phyloP scores from a whole-genome alignment of 2,329 filamentous ascomycete species.

The Nannizziopsis barbatae region DNA sequence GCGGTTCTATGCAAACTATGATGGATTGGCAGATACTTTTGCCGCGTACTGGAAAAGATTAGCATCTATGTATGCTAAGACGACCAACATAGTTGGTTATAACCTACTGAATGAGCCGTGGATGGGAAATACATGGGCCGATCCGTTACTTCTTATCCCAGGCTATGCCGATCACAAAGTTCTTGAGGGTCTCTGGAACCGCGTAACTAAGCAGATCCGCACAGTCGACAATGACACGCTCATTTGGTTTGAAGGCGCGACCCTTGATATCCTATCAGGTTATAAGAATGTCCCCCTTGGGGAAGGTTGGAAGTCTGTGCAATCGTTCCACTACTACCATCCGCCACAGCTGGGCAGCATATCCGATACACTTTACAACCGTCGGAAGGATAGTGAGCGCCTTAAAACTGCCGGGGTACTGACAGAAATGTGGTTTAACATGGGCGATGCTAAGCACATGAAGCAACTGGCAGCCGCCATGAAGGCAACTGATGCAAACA shows the following conservation, averaged over 20 bases:
- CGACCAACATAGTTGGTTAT: neutral
- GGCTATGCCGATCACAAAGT: neutral
- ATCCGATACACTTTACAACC: neutral
- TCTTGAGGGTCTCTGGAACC: neutral
- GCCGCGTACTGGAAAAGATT: neutral
- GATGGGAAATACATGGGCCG: neutral
- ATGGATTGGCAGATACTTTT: neutral
- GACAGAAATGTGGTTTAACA: neutral
- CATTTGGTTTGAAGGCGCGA: neutral
- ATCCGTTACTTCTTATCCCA: neutral
- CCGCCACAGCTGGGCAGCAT: neutral
- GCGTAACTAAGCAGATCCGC: neutral
- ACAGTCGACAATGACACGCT: neutral
- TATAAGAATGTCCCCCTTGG: neutral
- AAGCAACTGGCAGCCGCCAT: neutral
- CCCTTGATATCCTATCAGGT: neutral
- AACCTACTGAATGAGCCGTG: neutral
- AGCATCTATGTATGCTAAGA: neutral
- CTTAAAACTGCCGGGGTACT: neutral
- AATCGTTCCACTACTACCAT: neutral
- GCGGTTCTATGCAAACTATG: neutral
- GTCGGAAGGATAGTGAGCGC: neutral
- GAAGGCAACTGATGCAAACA: neutral
- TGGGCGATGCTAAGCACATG: neutral
- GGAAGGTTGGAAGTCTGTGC: neutral